A percentile compares a stretch with the other conserved stretches of the same genome.
Evolutionary conservation across 192 early-diverging fungal genomes (phyloP).

Genomic region (Gryganskiella cystojenkinii): DNA sequence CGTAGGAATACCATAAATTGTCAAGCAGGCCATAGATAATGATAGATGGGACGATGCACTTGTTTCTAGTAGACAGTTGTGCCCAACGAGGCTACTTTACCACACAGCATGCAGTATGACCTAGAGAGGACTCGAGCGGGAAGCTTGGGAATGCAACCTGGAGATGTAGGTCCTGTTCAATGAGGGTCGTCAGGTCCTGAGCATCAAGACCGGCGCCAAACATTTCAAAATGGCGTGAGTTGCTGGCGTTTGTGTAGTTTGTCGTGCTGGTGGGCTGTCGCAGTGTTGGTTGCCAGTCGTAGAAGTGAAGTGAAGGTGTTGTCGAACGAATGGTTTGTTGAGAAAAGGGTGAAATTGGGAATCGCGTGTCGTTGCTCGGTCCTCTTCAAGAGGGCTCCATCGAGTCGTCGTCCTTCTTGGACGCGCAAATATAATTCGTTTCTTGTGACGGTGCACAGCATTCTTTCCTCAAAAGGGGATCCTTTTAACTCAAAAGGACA

Average conservation of each 20-base stretch:
- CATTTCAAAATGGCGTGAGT: conserved; percentile 6
- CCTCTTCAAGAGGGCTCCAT: too few relatives aligned
- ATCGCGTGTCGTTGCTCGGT: too few relatives aligned
- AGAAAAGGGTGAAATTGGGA: background rate
- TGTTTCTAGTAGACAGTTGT: too few relatives aligned
- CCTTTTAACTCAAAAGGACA: too few relatives aligned
- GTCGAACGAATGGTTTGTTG: background rate
- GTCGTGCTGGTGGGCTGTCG: background rate
- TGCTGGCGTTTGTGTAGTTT: background rate
- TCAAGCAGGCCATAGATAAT: too few relatives aligned
- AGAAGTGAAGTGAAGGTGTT: background rate
- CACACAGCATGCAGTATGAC: conserved; percentile 65
- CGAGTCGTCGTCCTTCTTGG: too few relatives aligned
- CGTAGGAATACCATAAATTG: too few relatives aligned
- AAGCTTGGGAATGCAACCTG: conserved; percentile 68
- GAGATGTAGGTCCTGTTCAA: conserved; percentile 62
- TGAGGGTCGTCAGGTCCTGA: conserved; percentile 46
- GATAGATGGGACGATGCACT: too few relatives aligned
- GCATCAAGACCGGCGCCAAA: conserved; percentile 40
- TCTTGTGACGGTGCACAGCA: too few relatives aligned
- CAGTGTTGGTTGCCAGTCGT: background rate
- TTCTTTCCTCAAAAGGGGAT: too few relatives aligned
- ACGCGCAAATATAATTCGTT: too few relatives aligned
- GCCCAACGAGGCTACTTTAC: too few relatives aligned
- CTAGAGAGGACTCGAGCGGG: conserved; percentile 55